phyloP scores from a whole-genome alignment of 176 grass and related monocot genomes.

The Zea luxurians region DNA sequence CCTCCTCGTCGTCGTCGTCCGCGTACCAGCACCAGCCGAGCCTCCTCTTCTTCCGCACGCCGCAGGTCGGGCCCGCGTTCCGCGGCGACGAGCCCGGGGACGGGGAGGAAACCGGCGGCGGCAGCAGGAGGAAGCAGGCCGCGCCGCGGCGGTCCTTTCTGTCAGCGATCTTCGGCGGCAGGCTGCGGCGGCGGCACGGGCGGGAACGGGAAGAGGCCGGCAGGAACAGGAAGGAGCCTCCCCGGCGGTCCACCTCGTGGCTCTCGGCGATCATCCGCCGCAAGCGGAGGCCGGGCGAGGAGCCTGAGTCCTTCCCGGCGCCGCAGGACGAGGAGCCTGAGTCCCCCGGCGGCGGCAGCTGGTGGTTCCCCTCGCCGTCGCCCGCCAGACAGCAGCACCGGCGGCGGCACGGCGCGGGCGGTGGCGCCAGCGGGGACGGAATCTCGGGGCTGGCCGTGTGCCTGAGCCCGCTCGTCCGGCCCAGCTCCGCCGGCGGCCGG shows the following conservation, averaged over 20 bases:
- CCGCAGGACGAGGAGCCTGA: constrained; percentile 43
- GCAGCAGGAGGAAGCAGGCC: neutral
- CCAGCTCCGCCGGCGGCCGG: constrained; percentile 34
- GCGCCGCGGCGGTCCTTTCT: constrained; percentile 23
- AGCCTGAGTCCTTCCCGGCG: neutral
- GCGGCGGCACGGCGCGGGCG: constrained; percentile 32
- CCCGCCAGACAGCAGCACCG: constrained; percentile 40
- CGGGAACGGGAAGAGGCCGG: constrained; percentile 8
- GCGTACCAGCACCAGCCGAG: constrained; percentile 24
- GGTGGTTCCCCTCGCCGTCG: constrained; percentile 56
- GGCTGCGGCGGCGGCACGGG: constrained; percentile 21
- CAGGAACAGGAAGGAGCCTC: constrained; percentile 9
- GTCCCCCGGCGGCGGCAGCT: constrained; percentile 42
- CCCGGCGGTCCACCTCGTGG: constrained; percentile 51
- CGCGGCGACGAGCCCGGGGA: neutral
- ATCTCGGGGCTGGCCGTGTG: constrained; percentile 54
- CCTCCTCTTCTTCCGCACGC: constrained; percentile 68
- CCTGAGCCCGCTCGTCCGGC: constrained; percentile 57
- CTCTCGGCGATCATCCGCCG: constrained; percentile 43
- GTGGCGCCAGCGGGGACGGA: constrained; percentile 38
- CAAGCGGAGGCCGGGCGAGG: constrained; percentile 24
- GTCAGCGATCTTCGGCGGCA: constrained; percentile 42
- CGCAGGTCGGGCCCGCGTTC: constrained; percentile 49
- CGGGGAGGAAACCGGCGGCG: neutral
- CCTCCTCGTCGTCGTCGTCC: neutral